Conservation (phyloP, 2,329 filamentous ascomycete genomes). For the Ophiostoma ips region DNA sequence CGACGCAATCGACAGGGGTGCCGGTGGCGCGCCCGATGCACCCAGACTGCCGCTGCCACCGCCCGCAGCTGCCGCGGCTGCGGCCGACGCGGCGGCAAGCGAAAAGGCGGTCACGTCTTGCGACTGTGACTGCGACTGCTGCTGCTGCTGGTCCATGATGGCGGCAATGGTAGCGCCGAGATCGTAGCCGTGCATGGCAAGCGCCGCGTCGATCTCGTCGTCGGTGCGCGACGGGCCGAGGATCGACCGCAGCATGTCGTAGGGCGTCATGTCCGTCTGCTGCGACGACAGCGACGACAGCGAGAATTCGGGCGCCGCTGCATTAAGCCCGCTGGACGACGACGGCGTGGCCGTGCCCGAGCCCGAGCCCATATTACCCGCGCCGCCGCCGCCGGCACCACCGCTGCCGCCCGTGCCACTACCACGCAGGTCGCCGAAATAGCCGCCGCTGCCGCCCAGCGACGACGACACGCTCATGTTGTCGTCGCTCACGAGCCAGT, state of each 20-base stretch:
- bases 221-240: slow-evolving; percentile 79
- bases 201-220: slow-evolving; percentile 84
- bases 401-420: slow-evolving; percentile 31
- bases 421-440: slow-evolving; percentile 42
- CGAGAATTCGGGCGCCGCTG: slow-evolving; percentile 66
- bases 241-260: slow-evolving; percentile 94
- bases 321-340: slow-evolving; percentile 58
- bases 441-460: slow-evolving; percentile 56
- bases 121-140: slow-evolving; percentile 18
- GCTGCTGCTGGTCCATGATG: slow-evolving; percentile 56
- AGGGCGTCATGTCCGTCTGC: slow-evolving; percentile 87
- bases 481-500: slow-evolving; percentile 91
- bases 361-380: too few relatives aligned
- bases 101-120: slow-evolving; percentile 15
- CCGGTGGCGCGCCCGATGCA: slow-evolving; percentile 1
- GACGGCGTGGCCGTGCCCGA: slow-evolving; percentile 62
- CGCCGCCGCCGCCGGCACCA: too few relatives aligned
- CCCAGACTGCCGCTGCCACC: neutral
- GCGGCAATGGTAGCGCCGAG: slow-evolving; percentile 81
- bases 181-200: slow-evolving; percentile 83
- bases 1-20: slow-evolving; percentile 14
- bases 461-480: slow-evolving; percentile 69
- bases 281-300: slow-evolving; percentile 29
- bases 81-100: slow-evolving; percentile 20
- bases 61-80: neutral